Evolutionary conservation across 2,329 filamentous ascomycete species (phyloP).

Genomic region (Stachybotrys chlorohalonatus): DNA sequence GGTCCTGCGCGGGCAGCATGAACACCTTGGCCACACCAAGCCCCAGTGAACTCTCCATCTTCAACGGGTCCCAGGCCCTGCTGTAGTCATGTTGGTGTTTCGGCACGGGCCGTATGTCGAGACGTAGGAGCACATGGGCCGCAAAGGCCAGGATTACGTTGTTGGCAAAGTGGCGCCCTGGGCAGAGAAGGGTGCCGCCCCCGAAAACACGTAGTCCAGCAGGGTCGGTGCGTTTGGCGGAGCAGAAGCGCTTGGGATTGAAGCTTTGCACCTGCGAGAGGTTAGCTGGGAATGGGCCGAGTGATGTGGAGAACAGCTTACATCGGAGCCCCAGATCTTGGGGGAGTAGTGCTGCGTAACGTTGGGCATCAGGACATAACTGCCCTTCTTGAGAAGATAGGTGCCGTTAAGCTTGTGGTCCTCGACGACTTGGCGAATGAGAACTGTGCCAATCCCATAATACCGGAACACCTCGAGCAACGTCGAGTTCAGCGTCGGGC

Average conservation of each 20-base stretch:
- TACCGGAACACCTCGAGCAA: conserved; percentile 1
- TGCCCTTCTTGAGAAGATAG: conserved; percentile 1
- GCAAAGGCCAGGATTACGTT: too few relatives aligned
- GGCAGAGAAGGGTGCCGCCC: neutral
- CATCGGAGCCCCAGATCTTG: neutral
- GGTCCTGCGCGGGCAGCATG: too few relatives aligned
- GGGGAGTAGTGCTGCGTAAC: neutral
- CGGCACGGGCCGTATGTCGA: too few relatives aligned
- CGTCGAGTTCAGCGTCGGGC: conserved; percentile 1
- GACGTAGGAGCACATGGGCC: too few relatives aligned
- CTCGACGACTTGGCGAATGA: neutral
- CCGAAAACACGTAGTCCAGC: neutral
- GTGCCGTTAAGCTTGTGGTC: neutral
- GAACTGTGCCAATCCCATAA: neutral
- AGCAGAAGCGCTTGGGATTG: too few relatives aligned
- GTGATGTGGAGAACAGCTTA: neutral
- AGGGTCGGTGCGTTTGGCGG: neutral
- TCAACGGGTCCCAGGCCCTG: too few relatives aligned
- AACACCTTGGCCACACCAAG: too few relatives aligned
- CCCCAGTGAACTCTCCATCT: too few relatives aligned
- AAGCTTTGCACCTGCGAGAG: too few relatives aligned
- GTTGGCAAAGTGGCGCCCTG: neutral
- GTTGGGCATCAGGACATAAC: neutral
- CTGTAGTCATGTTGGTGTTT: too few relatives aligned
- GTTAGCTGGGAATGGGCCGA: neutral